Conservation (phyloP, 1,284 basidiomycete species). For the Rhodotorula sp. region DNA sequence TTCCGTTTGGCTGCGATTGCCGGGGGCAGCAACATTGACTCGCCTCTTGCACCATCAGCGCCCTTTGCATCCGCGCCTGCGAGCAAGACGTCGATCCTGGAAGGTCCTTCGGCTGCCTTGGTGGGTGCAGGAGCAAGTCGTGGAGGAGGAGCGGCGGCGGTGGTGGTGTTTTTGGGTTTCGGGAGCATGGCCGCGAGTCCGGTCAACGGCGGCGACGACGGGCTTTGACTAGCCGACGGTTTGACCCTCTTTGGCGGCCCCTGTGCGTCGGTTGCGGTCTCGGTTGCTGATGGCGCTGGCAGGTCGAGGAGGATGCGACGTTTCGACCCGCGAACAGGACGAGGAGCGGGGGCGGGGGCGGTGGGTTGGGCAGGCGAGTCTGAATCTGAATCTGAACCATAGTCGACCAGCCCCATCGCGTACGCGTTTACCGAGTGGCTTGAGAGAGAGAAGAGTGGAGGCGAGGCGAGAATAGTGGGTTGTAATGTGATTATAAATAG, state of each 20-base stretch:
- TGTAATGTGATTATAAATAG: too few species aligned
- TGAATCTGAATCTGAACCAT: conserved; percentile 35
- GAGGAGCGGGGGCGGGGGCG: neutral
- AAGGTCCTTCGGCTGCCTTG: neutral
- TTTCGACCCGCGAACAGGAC: neutral
- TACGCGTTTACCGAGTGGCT: too few species aligned
- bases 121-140: neutral
- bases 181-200: conserved; percentile 39
- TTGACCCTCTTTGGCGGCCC: conserved; percentile 4
- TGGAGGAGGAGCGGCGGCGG: neutral
- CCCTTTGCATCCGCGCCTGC: neutral
- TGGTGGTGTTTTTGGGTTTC: conserved; percentile 28
- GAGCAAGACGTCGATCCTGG: conserved; percentile 11
- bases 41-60: neutral
- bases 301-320: conserved; percentile 38
- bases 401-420: conserved; percentile 24
- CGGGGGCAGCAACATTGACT: conserved; percentile 26
- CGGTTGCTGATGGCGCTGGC: conserved; percentile 3
- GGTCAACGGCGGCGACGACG: conserved; percentile 19
- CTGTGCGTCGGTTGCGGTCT: neutral
- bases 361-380: neutral
- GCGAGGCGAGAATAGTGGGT: too few species aligned
- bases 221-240: conserved; percentile 28
- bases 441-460: too few species aligned
- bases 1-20: conserved; percentile 31